Evolutionary conservation across 225 moss, liverwort and hornwort species (phyloP), one percentile per base, ranked within the genome.

Genomic region (Asterella californica): DNA sequence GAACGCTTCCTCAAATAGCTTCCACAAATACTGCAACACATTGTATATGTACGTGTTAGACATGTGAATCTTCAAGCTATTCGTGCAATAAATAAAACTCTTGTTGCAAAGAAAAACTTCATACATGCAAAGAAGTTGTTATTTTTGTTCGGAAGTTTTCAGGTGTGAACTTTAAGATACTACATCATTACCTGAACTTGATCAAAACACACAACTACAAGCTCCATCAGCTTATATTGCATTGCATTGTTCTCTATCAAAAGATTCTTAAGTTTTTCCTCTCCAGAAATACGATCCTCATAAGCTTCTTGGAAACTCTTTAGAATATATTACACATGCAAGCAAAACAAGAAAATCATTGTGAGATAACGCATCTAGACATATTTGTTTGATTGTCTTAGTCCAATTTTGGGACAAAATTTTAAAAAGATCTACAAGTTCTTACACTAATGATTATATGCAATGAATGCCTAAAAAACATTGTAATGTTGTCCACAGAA

Each of bases 201-300:
- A 63, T 93, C 94, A 59, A 90, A 93, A 17, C 93, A 93, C 76
- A 93, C 88, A 19, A 94, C 91, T 91, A 94, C 94, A 70, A 76
- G 88, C 83, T 97, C 97, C 53, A 97, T 88, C 29, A 97, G 70
- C 15, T 82, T 82, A 21, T 93, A 88, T 57, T 83, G 86, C 49
- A 94, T 70, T 36, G 59, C 77, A 5, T 94, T 91, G n/a, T 85
- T 79, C 76, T 92, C 90, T 64, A 81, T 84, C 54, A 89, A 46
- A 21, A 97, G 74, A 72, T 81, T 84, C 65, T 67, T 83, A 6
- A 93, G 83, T 53, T 90, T 94, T 4, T 85, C 87, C 76, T 97
- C 93, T 27, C 89, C 90, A 7, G 79, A 83, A 30, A 80, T 84
- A 37, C 86, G 83, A 60, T 94, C 93, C 32, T 83, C 78, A 79